These are phyloP conservation scores for Penicillium lagena DNA, from an alignment of 495 filamentous ascomycete genomes.

Conservation along the genomic window DNA sequence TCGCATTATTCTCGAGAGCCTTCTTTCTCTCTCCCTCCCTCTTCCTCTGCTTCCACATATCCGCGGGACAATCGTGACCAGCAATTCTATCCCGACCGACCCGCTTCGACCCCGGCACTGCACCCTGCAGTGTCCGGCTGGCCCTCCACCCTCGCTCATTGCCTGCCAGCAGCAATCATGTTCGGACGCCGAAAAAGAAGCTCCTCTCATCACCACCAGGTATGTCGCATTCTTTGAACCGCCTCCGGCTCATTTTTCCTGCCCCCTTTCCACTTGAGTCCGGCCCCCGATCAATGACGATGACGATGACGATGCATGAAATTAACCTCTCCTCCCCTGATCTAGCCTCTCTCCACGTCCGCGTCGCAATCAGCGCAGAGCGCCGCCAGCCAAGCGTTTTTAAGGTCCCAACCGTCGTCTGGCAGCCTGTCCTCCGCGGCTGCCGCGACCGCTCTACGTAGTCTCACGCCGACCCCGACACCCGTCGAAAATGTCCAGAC, in stretches of 20 bases:
- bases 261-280: too few relatives aligned
- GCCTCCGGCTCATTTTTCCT: too few relatives aligned
- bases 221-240: constrained; percentile 18
- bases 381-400: constrained; percentile 76
- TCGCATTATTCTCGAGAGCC: too few relatives aligned
- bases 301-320: neutral
- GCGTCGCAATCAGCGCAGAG: constrained; percentile 63
- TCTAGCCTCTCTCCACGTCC: constrained; percentile 48
- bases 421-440: constrained; percentile 71
- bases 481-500: constrained; percentile 77
- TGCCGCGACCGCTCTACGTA: constrained; percentile 75
- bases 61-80: neutral
- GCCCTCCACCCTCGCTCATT: constrained; percentile 6
- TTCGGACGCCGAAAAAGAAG: constrained; percentile 46
- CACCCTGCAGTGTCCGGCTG: constrained; percentile 20
- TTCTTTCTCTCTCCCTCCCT: neutral
- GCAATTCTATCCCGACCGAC: constrained; percentile 7
- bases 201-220: constrained; percentile 45
- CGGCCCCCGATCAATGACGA: too few relatives aligned
- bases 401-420: constrained; percentile 56
- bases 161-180: constrained; percentile 29
- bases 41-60: neutral
- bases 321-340: constrained; percentile 5
- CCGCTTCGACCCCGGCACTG: constrained; percentile 22
- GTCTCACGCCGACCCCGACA: constrained; percentile 67